Percentiles rank a stretch among this genome's conserved stretches.
Evolutionary conservation across 140 eudicot species (phyloP).

Genomic region (Senecio squalidus): DNA sequence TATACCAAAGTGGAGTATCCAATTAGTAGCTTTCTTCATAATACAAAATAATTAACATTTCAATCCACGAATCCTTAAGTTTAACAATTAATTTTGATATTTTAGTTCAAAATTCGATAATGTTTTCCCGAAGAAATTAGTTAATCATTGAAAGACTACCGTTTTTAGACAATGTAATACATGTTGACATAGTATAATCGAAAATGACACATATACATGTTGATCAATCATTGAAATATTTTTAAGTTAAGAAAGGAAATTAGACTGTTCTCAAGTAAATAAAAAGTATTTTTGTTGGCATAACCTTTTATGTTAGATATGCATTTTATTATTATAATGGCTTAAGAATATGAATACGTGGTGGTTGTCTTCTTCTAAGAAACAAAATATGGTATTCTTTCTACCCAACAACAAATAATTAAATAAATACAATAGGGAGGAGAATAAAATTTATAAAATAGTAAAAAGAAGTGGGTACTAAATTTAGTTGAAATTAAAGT

Average conservation of each 20-base stretch:
- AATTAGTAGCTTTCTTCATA: too few species aligned
- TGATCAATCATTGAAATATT: conserved; percentile 1
- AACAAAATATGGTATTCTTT: conserved; percentile 16
- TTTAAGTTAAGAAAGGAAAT: conserved; percentile 1
- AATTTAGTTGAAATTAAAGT: background rate
- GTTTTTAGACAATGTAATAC: too few species aligned
- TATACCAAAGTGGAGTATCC: too few species aligned
- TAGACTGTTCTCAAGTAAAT: background rate
- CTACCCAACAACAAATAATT: conserved; percentile 8
- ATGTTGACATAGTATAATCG: too few species aligned
- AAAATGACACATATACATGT: background rate
- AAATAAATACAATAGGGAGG: conserved; percentile 1
- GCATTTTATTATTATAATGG: background rate
- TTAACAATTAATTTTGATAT: too few species aligned
- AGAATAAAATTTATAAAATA: background rate
- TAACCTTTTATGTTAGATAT: background rate
- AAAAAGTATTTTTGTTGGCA: conserved; percentile 1
- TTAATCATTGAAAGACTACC: too few species aligned
- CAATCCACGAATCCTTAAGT: too few species aligned
- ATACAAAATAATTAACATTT: too few species aligned
- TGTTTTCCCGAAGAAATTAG: too few species aligned
- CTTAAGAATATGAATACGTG: conserved; percentile 17
- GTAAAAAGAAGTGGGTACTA: background rate
- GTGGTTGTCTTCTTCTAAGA: conserved; percentile 17
- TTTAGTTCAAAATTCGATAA: too few species aligned